phyloP scores from a whole-genome alignment of 139 green algal genomes.

The Volvox africanus region DNA sequence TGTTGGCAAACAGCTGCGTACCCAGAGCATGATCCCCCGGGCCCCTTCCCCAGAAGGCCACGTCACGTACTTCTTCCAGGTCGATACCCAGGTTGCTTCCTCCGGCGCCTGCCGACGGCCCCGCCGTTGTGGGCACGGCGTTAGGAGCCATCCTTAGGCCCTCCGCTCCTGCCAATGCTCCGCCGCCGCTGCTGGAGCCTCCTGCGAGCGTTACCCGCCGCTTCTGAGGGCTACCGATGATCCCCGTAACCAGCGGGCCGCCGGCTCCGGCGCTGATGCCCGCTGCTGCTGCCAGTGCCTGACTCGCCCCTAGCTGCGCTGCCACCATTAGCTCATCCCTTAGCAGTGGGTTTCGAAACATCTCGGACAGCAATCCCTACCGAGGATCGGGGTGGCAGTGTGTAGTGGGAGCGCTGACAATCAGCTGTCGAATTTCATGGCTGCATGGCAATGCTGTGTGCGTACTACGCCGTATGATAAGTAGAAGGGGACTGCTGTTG shows the following conservation, averaged over 20 bases:
- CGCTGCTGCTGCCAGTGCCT: background rate
- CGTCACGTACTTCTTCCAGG: slow-evolving; percentile 19
- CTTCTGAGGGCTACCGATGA: background rate
- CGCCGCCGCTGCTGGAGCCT: background rate
- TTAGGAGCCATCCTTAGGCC: background rate
- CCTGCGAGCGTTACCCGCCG: background rate
- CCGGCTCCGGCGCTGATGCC: background rate
- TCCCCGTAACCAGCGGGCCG: background rate
- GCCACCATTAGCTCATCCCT: slow-evolving; percentile 1
- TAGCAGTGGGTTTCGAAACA: background rate
- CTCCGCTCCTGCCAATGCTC: background rate
- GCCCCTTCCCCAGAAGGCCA: background rate
- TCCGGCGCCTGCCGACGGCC: too few relatives aligned
- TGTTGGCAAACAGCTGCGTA: too few relatives aligned
- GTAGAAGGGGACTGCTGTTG: too few relatives aligned
- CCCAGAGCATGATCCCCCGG: too few relatives aligned
- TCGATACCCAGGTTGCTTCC: slow-evolving; percentile 2
- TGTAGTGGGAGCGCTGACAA: background rate
- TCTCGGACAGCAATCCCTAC: slow-evolving; percentile 7
- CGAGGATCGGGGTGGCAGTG: background rate
- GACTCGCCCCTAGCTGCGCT: background rate
- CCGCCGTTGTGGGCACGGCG: background rate
- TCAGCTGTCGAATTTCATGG: too few relatives aligned
- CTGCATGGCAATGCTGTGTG: too few relatives aligned
- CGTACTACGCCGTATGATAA: too few relatives aligned